These are phyloP conservation scores for Sclerotinia minor DNA, from an alignment of 2,329 filamentous ascomycete species.

Conservation along the genomic window DNA sequence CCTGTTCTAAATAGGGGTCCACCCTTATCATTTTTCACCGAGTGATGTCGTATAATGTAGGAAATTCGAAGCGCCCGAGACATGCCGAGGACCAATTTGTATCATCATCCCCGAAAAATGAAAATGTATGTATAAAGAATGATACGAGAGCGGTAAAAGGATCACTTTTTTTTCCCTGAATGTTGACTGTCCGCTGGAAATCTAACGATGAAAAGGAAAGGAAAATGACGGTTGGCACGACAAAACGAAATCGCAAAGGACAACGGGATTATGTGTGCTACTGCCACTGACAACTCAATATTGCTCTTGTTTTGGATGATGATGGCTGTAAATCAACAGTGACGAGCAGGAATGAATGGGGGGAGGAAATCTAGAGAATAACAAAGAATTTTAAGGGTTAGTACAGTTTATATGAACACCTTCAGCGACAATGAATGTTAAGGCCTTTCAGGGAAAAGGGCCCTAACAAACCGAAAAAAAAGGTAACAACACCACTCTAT, in stretches of 20 bases:
- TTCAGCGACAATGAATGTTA: background rate
- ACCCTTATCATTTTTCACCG: constrained; percentile 20
- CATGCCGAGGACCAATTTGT: constrained; percentile 17
- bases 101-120: background rate
- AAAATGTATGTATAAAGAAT: background rate
- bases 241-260: background rate
- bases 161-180: background rate
- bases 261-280: too few species aligned
- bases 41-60: background rate
- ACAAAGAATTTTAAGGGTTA: background rate
- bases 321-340: background rate
- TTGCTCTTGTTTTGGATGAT: background rate
- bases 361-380: background rate
- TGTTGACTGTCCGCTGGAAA: background rate
- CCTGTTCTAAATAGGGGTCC: background rate
- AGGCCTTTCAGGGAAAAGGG: background rate
- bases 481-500: background rate
- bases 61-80: constrained; percentile 2
- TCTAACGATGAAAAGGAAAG: background rate
- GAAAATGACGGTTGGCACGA: constrained; percentile 1
- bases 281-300: background rate
- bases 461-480: background rate
- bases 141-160: constrained; percentile 2
- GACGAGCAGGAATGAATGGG: background rate
- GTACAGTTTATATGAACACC: constrained; percentile 2